Evolutionary conservation across 2,329 filamentous ascomycete genomes (phyloP).

Genomic region (Plenodomus biglobosus): DNA sequence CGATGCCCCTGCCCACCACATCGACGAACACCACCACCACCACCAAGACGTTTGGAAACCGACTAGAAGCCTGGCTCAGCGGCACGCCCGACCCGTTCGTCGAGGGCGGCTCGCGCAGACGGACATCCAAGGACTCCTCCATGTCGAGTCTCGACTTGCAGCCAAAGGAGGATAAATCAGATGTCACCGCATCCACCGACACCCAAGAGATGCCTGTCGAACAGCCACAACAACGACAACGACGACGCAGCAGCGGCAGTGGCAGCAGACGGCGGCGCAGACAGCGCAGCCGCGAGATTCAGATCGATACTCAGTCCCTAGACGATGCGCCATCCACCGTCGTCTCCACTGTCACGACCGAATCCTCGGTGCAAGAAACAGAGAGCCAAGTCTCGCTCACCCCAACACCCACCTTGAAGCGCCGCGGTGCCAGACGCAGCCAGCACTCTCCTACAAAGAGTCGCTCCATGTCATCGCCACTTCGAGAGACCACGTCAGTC

Average conservation of each 20-base stretch:
- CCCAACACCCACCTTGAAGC: conserved; percentile 41
- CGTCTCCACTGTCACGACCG: conserved; percentile 22
- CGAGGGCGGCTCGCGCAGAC: conserved; percentile 47
- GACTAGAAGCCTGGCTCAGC: conserved; percentile 65
- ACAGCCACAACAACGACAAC: conserved; percentile 22
- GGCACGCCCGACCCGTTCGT: conserved; percentile 59
- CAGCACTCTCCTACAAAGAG: conserved; percentile 48
- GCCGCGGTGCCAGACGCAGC: conserved; percentile 42
- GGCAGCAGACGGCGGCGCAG: conserved; percentile 31
- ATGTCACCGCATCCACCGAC: conserved; percentile 29
- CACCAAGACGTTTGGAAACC: conserved; percentile 51
- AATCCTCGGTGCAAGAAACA: conserved; percentile 18
- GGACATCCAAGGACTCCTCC: conserved; percentile 35
- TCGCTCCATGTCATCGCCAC: conserved; percentile 35
- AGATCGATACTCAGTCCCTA: conserved; percentile 24
- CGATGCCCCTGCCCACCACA: conserved; percentile 36
- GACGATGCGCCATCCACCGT: conserved; percentile 27
- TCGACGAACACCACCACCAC: no score
- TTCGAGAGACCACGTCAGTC: conserved; percentile 27
- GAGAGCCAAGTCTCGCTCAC: conserved; percentile 26
- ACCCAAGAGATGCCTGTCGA: conserved; percentile 18
- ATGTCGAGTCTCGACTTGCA: conserved; percentile 32
- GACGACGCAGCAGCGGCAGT: conserved; percentile 27
- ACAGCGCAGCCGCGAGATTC: conserved; percentile 32
- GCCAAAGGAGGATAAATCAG: conserved; percentile 28